Base-by-base conservation (phyloP, 495 filamentous ascomycete species). In the Aspergillus haitiensis region DNA sequence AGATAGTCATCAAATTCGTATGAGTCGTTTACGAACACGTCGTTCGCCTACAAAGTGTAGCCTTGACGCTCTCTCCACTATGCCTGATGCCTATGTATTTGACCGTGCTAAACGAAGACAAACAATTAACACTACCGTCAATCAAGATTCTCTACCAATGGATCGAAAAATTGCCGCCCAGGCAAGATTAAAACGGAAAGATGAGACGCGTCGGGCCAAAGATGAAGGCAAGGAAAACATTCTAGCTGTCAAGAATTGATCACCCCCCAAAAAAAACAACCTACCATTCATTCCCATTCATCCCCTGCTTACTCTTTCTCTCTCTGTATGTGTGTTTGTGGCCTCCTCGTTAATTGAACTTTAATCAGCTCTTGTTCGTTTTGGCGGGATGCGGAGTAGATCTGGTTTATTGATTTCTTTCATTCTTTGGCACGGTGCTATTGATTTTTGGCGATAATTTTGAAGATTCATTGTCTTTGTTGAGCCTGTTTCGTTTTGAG, bases 141-240 rank as follows among this genome's bases (percentile, higher is more conserved):
- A 79, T 32, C 59, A 76, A 13, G 76, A 77, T n/a, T 64, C 70
- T 1, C 61, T 91, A 18, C 78, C 86, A 4, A 74, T 83, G 2
- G 85, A 89, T 11, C 79, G 88, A 36, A 71, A 74, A 33, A 80
- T 82, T 13, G 87, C 86, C 7, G 88, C 88, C 4, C 79, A 82
- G 62, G 85, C 83, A 32, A 76, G 88, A 33, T 71, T 91, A 11
- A 81, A 84, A 67, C 77, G 78, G 66, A 84, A 76, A 61, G 69
- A 71, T 12, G 70, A 77, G 47, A 77, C 70, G 53, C 72, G 68
- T 54, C 69, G 67, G 52, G 36, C 27, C 18, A 69, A 59, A 60
- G 62, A 67, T 32, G 57, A 64, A 35, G 73, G 74, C 39, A 72
- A 71, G 58, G 70, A 72, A 57, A 75, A 74, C 58, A 49, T 69